Conservation (phyloP, 345 rosid genomes). For the Populus ilicifolia region DNA sequence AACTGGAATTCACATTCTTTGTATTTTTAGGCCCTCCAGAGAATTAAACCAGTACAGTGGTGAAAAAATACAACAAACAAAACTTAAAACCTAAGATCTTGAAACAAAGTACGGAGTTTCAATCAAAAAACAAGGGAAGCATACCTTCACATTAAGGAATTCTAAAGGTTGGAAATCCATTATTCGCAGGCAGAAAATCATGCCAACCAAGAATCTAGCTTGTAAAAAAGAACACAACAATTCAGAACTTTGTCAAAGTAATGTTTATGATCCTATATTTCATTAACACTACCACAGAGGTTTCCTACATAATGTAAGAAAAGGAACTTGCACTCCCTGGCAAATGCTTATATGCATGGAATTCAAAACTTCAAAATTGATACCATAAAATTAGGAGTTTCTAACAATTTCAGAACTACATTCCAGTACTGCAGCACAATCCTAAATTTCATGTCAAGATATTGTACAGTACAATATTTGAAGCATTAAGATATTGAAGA, state of each 20-base stretch:
- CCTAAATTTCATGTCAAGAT: background rate
- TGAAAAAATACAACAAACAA: background rate
- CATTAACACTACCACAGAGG: background rate
- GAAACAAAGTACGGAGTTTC: slow-evolving; percentile 9
- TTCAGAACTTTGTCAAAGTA: background rate
- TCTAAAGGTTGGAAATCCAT: slow-evolving; percentile 98
- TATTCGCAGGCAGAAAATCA: slow-evolving; percentile 41
- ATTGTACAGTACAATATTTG: background rate
- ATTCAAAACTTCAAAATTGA: background rate
- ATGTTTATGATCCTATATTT: background rate
- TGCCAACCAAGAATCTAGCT: background rate
- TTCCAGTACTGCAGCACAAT: background rate
- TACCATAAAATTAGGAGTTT: background rate
- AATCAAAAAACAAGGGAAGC: slow-evolving; percentile 6
- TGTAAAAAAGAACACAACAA: background rate
- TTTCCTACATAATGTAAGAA: background rate
- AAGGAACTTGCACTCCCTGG: background rate
- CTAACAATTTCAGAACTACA: background rate
- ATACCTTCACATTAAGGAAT: slow-evolving; percentile 84
- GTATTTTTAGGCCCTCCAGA: background rate
- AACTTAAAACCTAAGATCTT: background rate
- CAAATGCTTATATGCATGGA: background rate
- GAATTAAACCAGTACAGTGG: background rate
- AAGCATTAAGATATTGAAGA: background rate
- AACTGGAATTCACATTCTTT: background rate